phyloP scores from a whole-genome alignment of 148 eudicot species.

The Salicornia ramosissima region DNA sequence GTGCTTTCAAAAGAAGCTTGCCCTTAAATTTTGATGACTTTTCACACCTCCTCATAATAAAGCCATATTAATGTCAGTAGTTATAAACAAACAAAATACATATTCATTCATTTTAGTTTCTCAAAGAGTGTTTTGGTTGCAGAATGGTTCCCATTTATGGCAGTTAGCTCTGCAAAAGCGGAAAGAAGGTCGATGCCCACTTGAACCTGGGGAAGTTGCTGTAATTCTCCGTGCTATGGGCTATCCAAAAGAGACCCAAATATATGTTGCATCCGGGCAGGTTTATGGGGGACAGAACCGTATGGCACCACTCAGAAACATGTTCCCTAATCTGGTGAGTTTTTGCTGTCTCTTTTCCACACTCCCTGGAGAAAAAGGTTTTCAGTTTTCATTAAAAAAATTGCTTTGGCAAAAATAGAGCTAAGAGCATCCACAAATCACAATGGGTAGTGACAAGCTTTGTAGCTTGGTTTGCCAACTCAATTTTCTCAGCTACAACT shows the following conservation, averaged over 20 bases:
- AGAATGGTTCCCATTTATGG: conserved; percentile 99
- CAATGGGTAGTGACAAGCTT: too few species aligned
- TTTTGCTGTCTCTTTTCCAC: neutral
- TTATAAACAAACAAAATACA: neutral
- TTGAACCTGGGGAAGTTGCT: conserved; percentile 99
- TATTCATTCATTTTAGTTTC: conserved; percentile 12
- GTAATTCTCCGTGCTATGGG: conserved; percentile 98
- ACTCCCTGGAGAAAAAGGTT: neutral
- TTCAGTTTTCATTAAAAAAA: neutral
- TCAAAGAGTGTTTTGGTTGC: conserved; percentile 26
- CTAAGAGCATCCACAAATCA: too few species aligned
- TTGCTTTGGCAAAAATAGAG: neutral
- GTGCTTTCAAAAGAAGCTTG: conserved; percentile 34
- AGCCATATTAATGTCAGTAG: neutral
- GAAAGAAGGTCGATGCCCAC: conserved; percentile 99
- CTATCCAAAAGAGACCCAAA: conserved; percentile 93
- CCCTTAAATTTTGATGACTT: neutral
- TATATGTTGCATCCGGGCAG: conserved; percentile 98
- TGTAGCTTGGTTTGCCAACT: too few species aligned
- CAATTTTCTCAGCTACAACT: too few species aligned
- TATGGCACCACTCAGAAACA: conserved; percentile 97
- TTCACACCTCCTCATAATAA: neutral
- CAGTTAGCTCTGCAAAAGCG: conserved; percentile 87
- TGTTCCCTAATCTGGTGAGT: conserved; percentile 98
- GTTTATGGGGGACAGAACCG: conserved; percentile 98